Evolutionary conservation across 2,329 filamentous ascomycete genomes (phyloP), one percentile per base, ranked within the genome.

Genomic region (Trichoderma sp.): DNA sequence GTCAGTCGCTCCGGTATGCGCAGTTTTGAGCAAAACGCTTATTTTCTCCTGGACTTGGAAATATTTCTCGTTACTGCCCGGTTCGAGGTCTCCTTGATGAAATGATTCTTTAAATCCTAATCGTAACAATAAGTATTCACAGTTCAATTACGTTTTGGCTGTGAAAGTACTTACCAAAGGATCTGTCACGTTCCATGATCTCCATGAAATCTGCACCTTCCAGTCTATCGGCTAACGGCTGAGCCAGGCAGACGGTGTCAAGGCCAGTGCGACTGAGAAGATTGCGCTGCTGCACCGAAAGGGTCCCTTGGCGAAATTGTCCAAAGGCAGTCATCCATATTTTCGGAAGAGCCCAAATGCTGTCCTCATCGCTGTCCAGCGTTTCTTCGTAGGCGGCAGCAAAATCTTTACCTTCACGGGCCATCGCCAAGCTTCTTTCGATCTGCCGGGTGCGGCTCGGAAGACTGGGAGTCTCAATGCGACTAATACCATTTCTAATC

Each of bases 41-140:
- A 77, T 71, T 13, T n/a, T 70, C 2, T 72, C 70, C 33, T 76
- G 71, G 1, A 75, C 43, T 16, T 74, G 37, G 0, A 33, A 5
- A 21, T 70, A 76, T 1, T 71, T 74, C 7, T 72, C 53, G 13
- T 68, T 75, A 11, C 65, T 68, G 2, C 71, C 75, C 16, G 75
- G 75, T 13, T 77, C 75, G 1, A 77, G 71, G 27, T 77, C 76
- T 21, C 71, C 76, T 0, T 62, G 71, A 19, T 77, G 76, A 21
- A 77, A 74, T 1, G 76, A 69, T 14, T 75, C 70, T 33, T 77
- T 77, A 16, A 76, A 77, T 11, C 35, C 64, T 68, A n/a, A 1
- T 4, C 29, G 10, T 11, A 5, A n/a, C 5, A 37, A 21, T 68
- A 14, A 68, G 43, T 33, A 14, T 52, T 13, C 19, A 35, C 24